A percentile compares a stretch with the other conserved stretches of the same genome.
Evolutionary conservation across 129 eudicot genomes (phyloP).

Genomic region (Gnaphalium uliginosum): DNA sequence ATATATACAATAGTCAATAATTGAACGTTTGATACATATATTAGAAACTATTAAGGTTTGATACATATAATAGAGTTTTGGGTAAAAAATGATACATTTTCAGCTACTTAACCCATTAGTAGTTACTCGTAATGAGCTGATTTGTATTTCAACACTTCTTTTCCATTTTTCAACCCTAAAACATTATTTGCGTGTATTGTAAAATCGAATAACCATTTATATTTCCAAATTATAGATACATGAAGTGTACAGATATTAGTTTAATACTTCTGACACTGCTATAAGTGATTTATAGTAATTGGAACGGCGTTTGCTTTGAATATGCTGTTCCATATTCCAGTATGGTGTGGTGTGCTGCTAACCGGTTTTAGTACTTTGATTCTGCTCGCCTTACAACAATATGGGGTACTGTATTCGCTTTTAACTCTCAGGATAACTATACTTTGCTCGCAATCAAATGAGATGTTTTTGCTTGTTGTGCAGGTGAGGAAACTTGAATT

Average conservation of each 20-base stretch:
- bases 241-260: not conserved
- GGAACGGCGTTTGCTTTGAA: constrained; percentile 98
- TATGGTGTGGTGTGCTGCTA: constrained; percentile 93
- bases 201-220: not conserved
- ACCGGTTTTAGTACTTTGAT: constrained; percentile 90
- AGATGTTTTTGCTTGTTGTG: constrained; percentile 18
- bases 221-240: constrained; percentile 1
- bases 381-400: constrained; percentile 88
- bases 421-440: not conserved
- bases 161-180: constrained; percentile 3
- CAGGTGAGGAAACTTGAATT: constrained; percentile 98
- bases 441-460: not conserved
- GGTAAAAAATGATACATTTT: not conserved
- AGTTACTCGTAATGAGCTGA: not conserved
- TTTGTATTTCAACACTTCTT: not conserved
- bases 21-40: not conserved
- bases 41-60: not conserved
- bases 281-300: constrained; percentile 50
- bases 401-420: constrained; percentile 63
- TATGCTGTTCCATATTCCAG: constrained; percentile 88
- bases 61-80: not conserved
- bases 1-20: too few species aligned
- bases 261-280: not conserved
- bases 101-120: too few species aligned
- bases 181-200: not conserved